phyloP scores from a whole-genome alignment of 345 rosid genomes.

The Euphorbia pulcherrima region DNA sequence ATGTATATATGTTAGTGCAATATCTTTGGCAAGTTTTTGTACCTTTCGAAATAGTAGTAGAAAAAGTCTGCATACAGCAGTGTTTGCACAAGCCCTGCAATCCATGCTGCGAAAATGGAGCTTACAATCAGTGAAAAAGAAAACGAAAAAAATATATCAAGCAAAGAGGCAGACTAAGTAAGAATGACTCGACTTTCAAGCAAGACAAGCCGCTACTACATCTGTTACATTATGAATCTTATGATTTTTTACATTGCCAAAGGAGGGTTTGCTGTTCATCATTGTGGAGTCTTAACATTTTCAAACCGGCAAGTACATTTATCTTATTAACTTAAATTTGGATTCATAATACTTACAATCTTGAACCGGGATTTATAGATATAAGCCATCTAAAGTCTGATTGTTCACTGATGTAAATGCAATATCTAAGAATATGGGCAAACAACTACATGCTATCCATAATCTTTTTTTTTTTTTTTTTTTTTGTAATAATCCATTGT shows the following conservation, averaged over 20 bases:
- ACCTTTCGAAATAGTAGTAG: constrained; percentile 78
- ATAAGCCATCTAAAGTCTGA: neutral
- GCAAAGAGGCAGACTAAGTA: neutral
- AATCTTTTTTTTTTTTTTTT: no score
- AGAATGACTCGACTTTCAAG: neutral
- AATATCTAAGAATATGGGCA: neutral
- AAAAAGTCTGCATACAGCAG: constrained; percentile 76
- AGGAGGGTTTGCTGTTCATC: neutral
- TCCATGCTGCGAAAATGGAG: constrained; percentile 60
- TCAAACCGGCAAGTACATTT: neutral
- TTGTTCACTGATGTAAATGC: neutral
- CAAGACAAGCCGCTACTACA: neutral
- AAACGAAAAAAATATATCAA: neutral
- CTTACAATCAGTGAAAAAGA: neutral
- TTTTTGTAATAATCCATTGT: no score
- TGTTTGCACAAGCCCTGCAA: constrained; percentile 67
- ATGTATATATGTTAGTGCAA: neutral
- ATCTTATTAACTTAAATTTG: no score
- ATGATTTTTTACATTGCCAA: neutral
- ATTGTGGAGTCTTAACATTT: neutral
- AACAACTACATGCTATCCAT: neutral
- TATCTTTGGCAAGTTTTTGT: neutral
- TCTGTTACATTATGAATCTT: neutral
- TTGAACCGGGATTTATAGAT: no score
- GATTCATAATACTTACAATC: no score